Percentiles rank a stretch among this genome's conserved stretches.
These are phyloP conservation scores for Knufia petricola DNA, from an alignment of 2,329 filamentous ascomycete genomes.

Conservation along the genomic window DNA sequence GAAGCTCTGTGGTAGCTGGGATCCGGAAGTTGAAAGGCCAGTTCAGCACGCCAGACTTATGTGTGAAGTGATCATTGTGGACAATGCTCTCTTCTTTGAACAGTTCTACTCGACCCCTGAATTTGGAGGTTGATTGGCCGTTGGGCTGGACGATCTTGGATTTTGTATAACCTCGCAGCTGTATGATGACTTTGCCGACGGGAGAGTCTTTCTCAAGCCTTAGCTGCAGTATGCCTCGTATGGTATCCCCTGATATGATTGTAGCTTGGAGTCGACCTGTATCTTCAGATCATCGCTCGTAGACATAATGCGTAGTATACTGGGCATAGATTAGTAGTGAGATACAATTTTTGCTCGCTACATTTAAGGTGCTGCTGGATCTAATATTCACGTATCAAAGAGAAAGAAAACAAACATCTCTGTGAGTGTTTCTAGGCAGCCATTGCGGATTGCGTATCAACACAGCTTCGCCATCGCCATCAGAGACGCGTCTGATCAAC, in stretches of 20 bases:
- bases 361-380: no score
- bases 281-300: no score
- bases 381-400: no score
- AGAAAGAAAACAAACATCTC: no score
- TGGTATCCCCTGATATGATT: neutral
- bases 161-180: constrained; percentile 16
- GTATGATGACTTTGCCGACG: constrained; percentile 14
- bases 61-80: constrained; percentile 17
- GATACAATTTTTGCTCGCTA: no score
- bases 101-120: constrained; percentile 13
- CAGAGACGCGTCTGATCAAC: no score
- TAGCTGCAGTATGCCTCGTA: neutral
- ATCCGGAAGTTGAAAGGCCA: constrained; percentile 19
- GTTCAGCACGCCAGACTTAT: constrained; percentile 14
- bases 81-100: constrained; percentile 15
- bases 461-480: no score
- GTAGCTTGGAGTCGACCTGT: no score
- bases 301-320: no score
- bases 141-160: constrained; percentile 16
- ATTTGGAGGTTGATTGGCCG: constrained; percentile 14
- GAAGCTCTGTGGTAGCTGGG: constrained; percentile 11
- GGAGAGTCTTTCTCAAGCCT: neutral
- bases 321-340: no score
- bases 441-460: no score
- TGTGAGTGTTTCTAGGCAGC: no score